Percentiles rank a stretch among this genome's conserved stretches.
Evolutionary conservation across 2,329 filamentous ascomycete species (phyloP).

Genomic region (Colletotrichum orbiculare): DNA sequence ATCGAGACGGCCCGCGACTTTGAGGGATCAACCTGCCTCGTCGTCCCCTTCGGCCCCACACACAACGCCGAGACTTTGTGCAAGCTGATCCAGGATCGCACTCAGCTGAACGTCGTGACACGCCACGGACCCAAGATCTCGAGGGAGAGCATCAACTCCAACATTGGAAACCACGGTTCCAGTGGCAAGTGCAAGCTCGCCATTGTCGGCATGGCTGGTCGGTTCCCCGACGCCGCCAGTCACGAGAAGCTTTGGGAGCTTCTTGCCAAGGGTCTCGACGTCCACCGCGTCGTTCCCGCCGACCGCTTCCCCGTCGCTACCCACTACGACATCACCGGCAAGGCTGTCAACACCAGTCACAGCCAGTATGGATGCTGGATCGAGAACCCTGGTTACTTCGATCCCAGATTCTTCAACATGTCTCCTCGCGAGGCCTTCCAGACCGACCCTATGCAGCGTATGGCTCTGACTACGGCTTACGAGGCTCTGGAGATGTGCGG

Average conservation of each 20-base stretch:
- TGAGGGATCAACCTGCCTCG: conserved; percentile 52
- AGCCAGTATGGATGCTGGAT: conserved; percentile 59
- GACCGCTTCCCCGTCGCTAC: conserved; percentile 71
- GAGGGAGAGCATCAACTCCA: conserved; percentile 46
- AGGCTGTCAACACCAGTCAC: conserved; percentile 68
- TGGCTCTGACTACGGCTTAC: conserved; percentile 80
- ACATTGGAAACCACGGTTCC: conserved; percentile 60
- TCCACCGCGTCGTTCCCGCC: conserved; percentile 66
- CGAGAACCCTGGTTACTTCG: conserved; percentile 73
- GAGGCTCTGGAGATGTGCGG: conserved; percentile 84
- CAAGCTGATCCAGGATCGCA: conserved; percentile 54
- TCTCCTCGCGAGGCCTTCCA: conserved; percentile 75
- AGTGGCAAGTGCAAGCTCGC: conserved; percentile 75
- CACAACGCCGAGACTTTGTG: conserved; percentile 60
- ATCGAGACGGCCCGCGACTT: conserved; percentile 54
- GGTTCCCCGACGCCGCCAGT: conserved; percentile 54
- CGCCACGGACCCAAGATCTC: conserved; percentile 49
- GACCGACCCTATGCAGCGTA: conserved; percentile 80
- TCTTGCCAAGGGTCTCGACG: conserved; percentile 72
- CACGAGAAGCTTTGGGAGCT: conserved; percentile 62
- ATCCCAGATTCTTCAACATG: conserved; percentile 79
- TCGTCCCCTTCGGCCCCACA: conserved; percentile 63
- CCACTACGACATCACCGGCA: conserved; percentile 71
- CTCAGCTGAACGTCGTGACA: conserved; percentile 55
- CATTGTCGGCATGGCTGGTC: conserved; percentile 74